These are phyloP conservation scores for Juglanconis sp. DNA, from an alignment of 2,329 filamentous ascomycete species.

Conservation along the genomic window DNA sequence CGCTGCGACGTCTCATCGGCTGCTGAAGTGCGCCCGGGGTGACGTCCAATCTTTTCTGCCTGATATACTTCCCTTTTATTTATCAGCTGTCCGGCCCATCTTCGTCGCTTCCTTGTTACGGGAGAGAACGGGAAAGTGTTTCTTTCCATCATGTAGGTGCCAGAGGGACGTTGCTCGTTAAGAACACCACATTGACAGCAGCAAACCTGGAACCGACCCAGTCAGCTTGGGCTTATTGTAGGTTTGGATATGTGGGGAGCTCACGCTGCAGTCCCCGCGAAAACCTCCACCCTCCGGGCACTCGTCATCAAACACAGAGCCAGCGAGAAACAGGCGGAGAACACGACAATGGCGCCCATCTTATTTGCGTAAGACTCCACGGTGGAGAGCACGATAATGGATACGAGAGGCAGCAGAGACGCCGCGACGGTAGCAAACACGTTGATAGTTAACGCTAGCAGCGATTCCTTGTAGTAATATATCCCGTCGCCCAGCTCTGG, in stretches of 20 bases:
- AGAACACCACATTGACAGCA: slow-evolving; percentile 10
- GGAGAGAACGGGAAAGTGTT: too few species aligned
- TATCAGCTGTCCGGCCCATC: too few species aligned
- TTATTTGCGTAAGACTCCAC: slow-evolving; percentile 26
- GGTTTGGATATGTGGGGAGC: slow-evolving; percentile 12
- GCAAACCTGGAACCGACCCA: not conserved
- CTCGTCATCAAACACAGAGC: slow-evolving; percentile 19
- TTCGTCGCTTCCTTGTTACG: too few species aligned
- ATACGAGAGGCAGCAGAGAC: slow-evolving; percentile 25
- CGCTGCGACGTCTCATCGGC: too few species aligned
- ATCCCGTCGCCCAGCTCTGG: slow-evolving; percentile 10
- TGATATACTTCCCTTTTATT: too few species aligned
- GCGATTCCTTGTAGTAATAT: slow-evolving; percentile 18
- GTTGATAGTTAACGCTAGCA: slow-evolving; percentile 13
- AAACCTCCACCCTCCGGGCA: slow-evolving; percentile 19
- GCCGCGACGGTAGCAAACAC: slow-evolving; percentile 25
- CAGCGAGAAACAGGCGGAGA: slow-evolving; percentile 19
- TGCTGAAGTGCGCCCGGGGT: too few species aligned
- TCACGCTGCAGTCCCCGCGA: slow-evolving; percentile 21
- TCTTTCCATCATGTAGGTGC: not conserved
- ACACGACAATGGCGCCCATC: slow-evolving; percentile 17
- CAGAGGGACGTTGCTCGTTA: not conserved
- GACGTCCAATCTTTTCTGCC: too few species aligned
- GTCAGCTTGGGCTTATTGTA: not conserved
- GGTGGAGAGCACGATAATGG: slow-evolving; percentile 27